Evolutionary conservation across 495 filamentous ascomycete genomes (phyloP).

Genomic region (Pyronema omphalodes): DNA sequence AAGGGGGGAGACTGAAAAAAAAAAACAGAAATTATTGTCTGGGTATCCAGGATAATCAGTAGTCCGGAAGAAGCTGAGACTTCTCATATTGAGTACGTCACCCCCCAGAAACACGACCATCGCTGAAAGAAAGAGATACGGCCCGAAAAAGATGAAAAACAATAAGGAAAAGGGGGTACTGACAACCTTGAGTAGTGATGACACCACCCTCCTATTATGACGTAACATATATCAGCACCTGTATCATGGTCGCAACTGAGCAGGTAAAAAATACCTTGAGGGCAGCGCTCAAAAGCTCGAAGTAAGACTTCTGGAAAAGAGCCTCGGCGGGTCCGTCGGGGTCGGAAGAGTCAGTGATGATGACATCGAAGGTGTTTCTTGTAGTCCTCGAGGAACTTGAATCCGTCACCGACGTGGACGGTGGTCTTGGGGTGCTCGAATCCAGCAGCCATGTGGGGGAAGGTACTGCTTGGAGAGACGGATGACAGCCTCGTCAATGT

Average conservation of each 20-base stretch:
- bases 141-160: constrained; percentile 1
- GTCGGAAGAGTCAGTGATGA: constrained; percentile 97
- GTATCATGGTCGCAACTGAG: neutral
- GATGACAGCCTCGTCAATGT: constrained; percentile 99
- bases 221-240: neutral
- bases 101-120: neutral
- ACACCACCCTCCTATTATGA: constrained; percentile 65
- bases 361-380: constrained; percentile 96
- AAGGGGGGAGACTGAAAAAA: no score
- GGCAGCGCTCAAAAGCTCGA: constrained; percentile 73
- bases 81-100: no score
- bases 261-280: constrained; percentile 32
- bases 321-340: constrained; percentile 90
- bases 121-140: neutral
- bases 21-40: no score
- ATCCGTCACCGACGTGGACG: constrained; percentile 85
- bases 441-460: constrained; percentile 77
- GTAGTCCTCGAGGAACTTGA: constrained; percentile 85
- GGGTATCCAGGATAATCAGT: no score
- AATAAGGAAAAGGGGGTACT: constrained; percentile 46
- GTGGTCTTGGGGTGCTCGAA: constrained; percentile 86
- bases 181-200: constrained; percentile 99
- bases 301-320: constrained; percentile 98
- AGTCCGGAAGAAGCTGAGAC: no score
- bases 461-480: constrained; percentile 97